Conservation (phyloP, 2,329 filamentous ascomycete species). For the Pochonia chlamydosporia region DNA sequence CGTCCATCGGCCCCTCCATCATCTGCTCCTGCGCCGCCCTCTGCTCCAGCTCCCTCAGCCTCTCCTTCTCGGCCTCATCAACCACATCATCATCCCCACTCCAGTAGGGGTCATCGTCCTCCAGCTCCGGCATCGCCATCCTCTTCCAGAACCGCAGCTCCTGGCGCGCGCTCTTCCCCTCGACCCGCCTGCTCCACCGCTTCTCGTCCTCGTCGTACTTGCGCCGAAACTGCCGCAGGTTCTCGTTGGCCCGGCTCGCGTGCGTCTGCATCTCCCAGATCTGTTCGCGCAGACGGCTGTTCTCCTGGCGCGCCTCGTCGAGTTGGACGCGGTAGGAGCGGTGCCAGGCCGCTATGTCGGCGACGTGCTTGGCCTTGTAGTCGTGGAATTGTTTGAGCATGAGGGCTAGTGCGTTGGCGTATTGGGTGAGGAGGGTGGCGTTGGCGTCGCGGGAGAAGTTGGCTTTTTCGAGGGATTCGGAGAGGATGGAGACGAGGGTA, state of each 20-base stretch:
- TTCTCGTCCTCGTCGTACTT: conserved; percentile 50
- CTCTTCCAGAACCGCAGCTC: conserved; percentile 62
- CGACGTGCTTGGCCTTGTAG: conserved; percentile 58
- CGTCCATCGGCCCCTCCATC: conserved; percentile 24
- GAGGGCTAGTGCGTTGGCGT: conserved; percentile 48
- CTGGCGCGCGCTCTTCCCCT: conserved; percentile 47
- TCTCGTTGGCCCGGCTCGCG: conserved; percentile 51
- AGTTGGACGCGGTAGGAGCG: conserved; percentile 60
- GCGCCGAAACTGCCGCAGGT: conserved; percentile 50
- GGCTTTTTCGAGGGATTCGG: conserved; percentile 56
- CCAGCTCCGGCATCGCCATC: conserved; percentile 56
- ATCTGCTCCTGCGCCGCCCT: conserved; percentile 36
- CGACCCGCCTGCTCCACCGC: conserved; percentile 47
- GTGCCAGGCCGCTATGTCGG: conserved; percentile 59
- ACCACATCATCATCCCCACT: conserved; percentile 62
- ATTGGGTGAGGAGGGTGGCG: conserved; percentile 50
- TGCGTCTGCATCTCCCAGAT: conserved; percentile 62
- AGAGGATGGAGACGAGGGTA: conserved; percentile 53
- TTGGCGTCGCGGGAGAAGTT: conserved; percentile 57
- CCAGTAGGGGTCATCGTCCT: conserved; percentile 55
- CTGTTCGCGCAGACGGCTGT: conserved; percentile 56
- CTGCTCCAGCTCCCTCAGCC: conserved; percentile 44
- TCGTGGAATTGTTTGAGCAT: conserved; percentile 61
- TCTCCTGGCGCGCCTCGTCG: conserved; percentile 59
- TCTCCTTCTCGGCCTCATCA: conserved; percentile 53